phyloP scores from a whole-genome alignment of 768 basidiomycete species.

The Kondoa subrosea region DNA sequence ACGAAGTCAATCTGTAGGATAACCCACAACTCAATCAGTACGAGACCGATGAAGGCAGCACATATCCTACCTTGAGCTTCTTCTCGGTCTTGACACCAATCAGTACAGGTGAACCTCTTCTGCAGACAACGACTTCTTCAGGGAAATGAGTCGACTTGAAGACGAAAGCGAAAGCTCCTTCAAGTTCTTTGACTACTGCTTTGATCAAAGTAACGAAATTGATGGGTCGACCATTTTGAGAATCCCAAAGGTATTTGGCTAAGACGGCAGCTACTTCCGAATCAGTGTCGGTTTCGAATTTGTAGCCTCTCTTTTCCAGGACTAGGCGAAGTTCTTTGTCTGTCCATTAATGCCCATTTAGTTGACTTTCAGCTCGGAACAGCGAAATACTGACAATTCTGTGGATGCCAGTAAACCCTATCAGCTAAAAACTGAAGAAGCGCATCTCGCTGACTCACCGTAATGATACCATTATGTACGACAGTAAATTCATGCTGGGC shows the following conservation, averaged over 20 bases:
- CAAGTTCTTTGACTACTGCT: slow-evolving; percentile 87
- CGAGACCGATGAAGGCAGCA: neutral
- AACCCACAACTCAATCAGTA: neutral
- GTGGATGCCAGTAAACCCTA: no score
- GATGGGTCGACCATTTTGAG: slow-evolving; percentile 64
- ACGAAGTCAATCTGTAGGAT: slow-evolving; percentile 53
- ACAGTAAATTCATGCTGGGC: slow-evolving; percentile 61
- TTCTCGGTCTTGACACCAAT: slow-evolving; percentile 99
- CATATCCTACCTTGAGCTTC: slow-evolving; percentile 62
- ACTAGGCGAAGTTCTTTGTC: slow-evolving; percentile 68
- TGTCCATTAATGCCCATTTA: neutral
- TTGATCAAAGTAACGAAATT: slow-evolving; percentile 85
- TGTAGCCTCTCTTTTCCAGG: slow-evolving; percentile 86
- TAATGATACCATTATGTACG: slow-evolving; percentile 98
- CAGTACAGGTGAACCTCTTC: slow-evolving; percentile 87
- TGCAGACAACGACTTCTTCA: slow-evolving; percentile 84
- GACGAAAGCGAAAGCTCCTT: slow-evolving; percentile 97
- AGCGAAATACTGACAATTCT: slow-evolving; percentile 2
- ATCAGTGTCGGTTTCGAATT: slow-evolving; percentile 87
- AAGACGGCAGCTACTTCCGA: slow-evolving; percentile 95
- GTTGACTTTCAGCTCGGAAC: neutral
- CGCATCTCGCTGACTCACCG: slow-evolving; percentile 32
- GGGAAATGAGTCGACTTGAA: slow-evolving; percentile 96
- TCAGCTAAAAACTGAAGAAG: neutral
- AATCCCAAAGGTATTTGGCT: slow-evolving; percentile 89